Base-by-base conservation (phyloP, 345 rosid genomes). In the Eucalyptus polybractea region DNA sequence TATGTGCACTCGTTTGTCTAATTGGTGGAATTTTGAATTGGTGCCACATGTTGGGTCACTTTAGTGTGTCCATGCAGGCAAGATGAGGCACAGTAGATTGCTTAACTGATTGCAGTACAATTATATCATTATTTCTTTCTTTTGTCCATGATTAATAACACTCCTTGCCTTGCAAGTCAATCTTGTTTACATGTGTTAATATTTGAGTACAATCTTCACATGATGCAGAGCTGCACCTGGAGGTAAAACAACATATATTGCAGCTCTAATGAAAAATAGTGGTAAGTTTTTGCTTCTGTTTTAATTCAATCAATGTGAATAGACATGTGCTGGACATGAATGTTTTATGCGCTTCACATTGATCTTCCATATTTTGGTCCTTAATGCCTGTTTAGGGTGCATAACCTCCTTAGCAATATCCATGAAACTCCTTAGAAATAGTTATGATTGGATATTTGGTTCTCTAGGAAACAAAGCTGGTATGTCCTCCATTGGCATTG, bases 141-240 rank as follows among this genome's bases (percentile, higher is more conserved):
- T 69, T 69, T 17, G 24, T 69, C 81, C 21, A 33, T 37, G 44
- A 44, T 37, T 17, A 72, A 72, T 72, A 72, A 33, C 44, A 33
- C 13, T 69, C 24, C 81, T 72, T 72, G 25, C 45, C 22, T 72
- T 37, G 81, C 25, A 86, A 50, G 33, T 49, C 27, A 67, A 67
- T 45, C 67, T 60, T 42, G 87, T 24, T 89, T 33, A 86, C 86
- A 9, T 72, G 53, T 50, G 13, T 86, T 50, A 21, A 83, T 60
- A 58, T 62, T 76, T 90, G 80, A 88, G 87, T 69, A 88, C 81
- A 50, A 76, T 90, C 89, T 90, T 88, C 90, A 33, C 88, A 17
- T 90, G 87, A 89, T 92, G 91, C 94, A 97, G 99, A 90, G 99
- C 99, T 88, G 98, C 99, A 56, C 99, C 99, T 86, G 99, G 99